A percentile compares a stretch with the other conserved stretches of the same genome.
Conservation (phyloP, 2,329 filamentous ascomycete species). For the Alternaria triticina region DNA sequence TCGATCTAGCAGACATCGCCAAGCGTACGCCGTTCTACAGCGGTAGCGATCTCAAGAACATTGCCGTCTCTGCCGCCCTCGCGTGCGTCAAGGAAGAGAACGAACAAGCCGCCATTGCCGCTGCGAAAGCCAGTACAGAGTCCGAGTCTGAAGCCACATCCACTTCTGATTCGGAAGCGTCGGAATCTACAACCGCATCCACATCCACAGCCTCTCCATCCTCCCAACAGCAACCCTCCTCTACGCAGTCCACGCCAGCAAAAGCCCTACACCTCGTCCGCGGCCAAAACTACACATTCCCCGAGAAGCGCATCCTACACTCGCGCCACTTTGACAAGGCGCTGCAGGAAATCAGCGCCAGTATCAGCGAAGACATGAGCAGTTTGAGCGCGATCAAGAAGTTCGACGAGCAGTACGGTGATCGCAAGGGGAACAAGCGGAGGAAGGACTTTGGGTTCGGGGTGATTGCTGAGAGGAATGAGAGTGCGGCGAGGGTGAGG, state of each 20-base stretch:
- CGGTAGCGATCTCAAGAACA: slow-evolving; percentile 82
- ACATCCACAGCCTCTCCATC: slow-evolving; percentile 10
- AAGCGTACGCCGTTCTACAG: slow-evolving; percentile 77
- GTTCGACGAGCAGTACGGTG: slow-evolving; percentile 95
- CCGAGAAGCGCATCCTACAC: slow-evolving; percentile 70
- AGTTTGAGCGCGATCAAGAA: slow-evolving; percentile 85
- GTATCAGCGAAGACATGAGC: slow-evolving; percentile 92
- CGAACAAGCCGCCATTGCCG: slow-evolving; percentile 44
- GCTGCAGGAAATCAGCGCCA: slow-evolving; percentile 86
- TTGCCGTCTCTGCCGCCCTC: slow-evolving; percentile 80
- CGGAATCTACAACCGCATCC: background rate
- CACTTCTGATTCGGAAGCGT: background rate
- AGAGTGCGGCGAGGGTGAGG: slow-evolving; percentile 43
- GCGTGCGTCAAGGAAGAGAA: slow-evolving; percentile 79
- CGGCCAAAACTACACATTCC: slow-evolving; percentile 63
- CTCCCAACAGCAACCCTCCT: background rate
- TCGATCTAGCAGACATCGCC: slow-evolving; percentile 69
- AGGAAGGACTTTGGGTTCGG: slow-evolving; percentile 64
- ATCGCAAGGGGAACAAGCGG: slow-evolving; percentile 71
- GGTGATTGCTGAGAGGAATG: slow-evolving; percentile 32
- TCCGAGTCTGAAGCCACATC: background rate
- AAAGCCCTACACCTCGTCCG: slow-evolving; percentile 44
- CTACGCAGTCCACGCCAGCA: no score
- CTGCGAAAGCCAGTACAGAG: slow-evolving; percentile 20
- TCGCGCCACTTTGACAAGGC: slow-evolving; percentile 82